Conservation (phyloP, 129 eudicot species). For the Smallanthus sonchifolius region DNA sequence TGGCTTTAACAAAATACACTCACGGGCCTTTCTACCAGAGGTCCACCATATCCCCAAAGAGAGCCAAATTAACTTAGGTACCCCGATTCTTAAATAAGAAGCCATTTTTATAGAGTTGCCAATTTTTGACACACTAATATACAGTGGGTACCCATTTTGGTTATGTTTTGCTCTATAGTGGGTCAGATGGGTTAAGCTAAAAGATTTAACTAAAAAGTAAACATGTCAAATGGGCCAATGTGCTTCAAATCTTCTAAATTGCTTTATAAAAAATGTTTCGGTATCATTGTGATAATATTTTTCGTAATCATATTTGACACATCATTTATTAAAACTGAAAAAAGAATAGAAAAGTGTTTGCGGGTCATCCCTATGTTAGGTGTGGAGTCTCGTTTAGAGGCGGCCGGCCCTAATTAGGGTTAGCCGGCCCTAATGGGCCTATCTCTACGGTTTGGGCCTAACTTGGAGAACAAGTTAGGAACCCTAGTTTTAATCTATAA, state of each 20-base stretch:
- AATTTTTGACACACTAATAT: background rate
- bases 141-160: background rate
- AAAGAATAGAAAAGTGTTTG: background rate
- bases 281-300: background rate
- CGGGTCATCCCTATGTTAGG: background rate
- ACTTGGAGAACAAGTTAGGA: too few relatives aligned
- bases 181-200: background rate
- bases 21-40: constrained; percentile 1
- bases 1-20: background rate
- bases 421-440: too few relatives aligned
- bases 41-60: background rate
- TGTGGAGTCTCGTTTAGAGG: too few relatives aligned
- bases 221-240: background rate
- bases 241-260: background rate
- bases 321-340: background rate
- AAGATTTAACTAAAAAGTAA: background rate
- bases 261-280: background rate
- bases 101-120: background rate
- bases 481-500: too few relatives aligned
- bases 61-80: constrained; percentile 7
- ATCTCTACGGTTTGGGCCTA: too few relatives aligned
- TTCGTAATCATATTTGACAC: background rate
- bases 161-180: background rate
- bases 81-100: background rate
- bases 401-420: too few relatives aligned